Evolutionary conservation across 768 basidiomycete species (phyloP), one percentile per base, ranked within the genome.

Genomic region (Leccinum variicolor): DNA sequence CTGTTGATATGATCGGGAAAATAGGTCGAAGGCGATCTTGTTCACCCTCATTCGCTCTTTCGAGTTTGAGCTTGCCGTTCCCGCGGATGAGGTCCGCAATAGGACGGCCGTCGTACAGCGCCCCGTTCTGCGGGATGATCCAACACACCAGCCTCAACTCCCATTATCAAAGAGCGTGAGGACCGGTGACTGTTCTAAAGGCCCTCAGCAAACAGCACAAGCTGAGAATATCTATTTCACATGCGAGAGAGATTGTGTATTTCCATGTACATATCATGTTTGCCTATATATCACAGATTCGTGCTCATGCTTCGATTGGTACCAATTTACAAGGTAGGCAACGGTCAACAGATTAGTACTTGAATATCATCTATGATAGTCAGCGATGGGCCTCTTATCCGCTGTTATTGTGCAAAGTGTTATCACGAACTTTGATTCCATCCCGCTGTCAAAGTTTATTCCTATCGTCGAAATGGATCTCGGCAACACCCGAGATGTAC

Each of bases 31-130:
- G 5, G 39, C 13, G 1, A 43, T 43, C 25, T 33, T 50, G 50
- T 50, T 50, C 28, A 19, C 50, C 7, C 75, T 85, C 5, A 55
- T 84, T 6, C 79, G 83, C 3, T 71, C 77, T 0, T 82, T 84
- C 49, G 75, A 78, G 55, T 84, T 82, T 48, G 76, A 80, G 48
- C 76, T 84, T 11, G 81, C 81, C 0, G 82, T 84, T 6, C 77
- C 81, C 1, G 71, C 67, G 0, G 66, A 67, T 9, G 77, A 83
- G 23, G 70, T 85, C 39, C 57, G 54, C 2, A 64, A 52, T 14
- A 63, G 41, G 46, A 17, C 51, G 1, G 53, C 53, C 0, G 62
- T 84, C 33, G 78, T 82, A 4, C 75, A 77, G 56, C 70, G 79
- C 9, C 83, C 83, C 6, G 57, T 80, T 17, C 39, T 84, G 8